Conservation (phyloP, 2,329 filamentous ascomycete genomes). For the Nothophaeocryptopus gaeumannii region DNA sequence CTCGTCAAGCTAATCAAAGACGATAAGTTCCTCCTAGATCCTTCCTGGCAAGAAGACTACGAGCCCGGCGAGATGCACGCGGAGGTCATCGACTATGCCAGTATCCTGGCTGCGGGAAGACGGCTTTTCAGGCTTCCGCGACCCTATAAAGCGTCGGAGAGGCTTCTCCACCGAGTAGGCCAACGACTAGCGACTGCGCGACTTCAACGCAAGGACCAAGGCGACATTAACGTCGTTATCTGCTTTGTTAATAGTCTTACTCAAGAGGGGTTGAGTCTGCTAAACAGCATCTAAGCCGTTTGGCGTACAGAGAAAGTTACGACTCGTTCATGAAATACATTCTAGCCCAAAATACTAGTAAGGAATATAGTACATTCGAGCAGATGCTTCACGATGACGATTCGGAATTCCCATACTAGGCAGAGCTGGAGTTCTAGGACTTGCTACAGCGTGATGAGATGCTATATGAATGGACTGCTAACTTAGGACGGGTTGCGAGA, state of each 20-base stretch:
- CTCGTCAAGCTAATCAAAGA: not conserved
- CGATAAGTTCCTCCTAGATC: not conserved
- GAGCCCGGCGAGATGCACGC: not conserved
- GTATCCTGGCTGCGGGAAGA: not conserved
- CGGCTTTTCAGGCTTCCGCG: not conserved
- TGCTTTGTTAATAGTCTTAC: not conserved
- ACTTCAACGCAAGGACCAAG: not conserved
- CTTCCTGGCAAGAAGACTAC: not conserved
- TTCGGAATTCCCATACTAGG: constrained; percentile 1
- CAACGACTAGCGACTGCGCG: not conserved
- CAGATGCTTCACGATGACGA: not conserved
- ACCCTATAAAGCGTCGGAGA: not conserved
- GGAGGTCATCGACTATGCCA: not conserved
- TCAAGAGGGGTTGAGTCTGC: not conserved
- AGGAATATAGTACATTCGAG: not conserved
- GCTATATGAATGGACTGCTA: not conserved
- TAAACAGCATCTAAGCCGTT: not conserved
- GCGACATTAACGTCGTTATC: constrained; percentile 1
- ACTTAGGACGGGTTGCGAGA: not conserved
- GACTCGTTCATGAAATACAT: not conserved
- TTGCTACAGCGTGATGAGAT: not conserved
- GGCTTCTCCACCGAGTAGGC: not conserved
- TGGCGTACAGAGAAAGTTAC: not conserved
- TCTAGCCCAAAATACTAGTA: not conserved
- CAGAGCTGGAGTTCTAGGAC: not conserved